Evolutionary conservation across 2,329 filamentous ascomycete species (phyloP), one percentile per base, ranked within the genome.

Genomic region (Capronia americana): DNA sequence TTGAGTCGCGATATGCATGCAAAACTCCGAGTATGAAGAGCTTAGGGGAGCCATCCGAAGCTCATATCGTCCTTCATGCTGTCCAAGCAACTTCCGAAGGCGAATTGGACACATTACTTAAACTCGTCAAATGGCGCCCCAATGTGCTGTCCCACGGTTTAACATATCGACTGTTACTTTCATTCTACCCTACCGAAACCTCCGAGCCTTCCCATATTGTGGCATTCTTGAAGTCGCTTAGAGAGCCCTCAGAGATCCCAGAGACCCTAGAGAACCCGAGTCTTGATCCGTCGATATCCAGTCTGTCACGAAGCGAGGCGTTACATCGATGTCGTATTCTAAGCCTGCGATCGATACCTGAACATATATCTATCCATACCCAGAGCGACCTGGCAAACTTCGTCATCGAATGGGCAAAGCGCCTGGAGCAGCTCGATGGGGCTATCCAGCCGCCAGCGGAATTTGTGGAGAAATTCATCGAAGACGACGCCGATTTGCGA

Each of bases 141-240:
- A 75, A 82, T 70, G 79, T 75, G 65, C 76, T 81, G 64, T 79
- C 88, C 57, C 77, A 81, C 32, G 83, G 85, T 66, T 80, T 87
- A 17, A 75, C 86, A 61, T 80, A 89, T 66, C 84, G 85, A 67
- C 85, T 90, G 58, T 76, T 89, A 61, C 78, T 89, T 68, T 87
- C 85, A 63, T 88, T 84, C 71, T 80, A 89, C n/a, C 87, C 87
- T 23, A 86, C 88, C 73, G 84, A 81, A 69, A 82, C 85, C 24
- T 85, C 87, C 3, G 76, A 78, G 4, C 74, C 77, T 32, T 46
- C 58, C 1, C 11, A 48, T 14, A 58, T 68, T 10, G 44, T 61
- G 17, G 41, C 51, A 1, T 70, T 71, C 51, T 57, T 73, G 14
- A 41, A 57, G 46, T 46, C 57, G 17, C 55, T 72, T 14, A 87